A percentile compares a stretch with the other conserved stretches of the same genome.
Conservation (phyloP, 2,329 filamentous ascomycete species). For the Aspergillus neotritici region DNA sequence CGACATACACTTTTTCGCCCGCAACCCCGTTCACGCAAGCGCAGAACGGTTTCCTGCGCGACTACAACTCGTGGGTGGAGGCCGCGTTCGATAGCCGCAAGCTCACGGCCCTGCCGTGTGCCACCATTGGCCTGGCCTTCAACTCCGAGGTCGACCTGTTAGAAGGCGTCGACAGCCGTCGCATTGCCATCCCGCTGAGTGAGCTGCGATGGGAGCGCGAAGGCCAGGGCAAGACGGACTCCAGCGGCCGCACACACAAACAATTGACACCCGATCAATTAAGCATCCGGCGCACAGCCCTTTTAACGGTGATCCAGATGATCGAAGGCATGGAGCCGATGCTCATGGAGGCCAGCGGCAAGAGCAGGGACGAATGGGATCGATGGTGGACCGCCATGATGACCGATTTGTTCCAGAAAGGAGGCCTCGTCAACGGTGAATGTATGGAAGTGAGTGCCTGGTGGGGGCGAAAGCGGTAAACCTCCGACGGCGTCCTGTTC, state of each 20-base stretch:
- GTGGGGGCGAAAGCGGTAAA: slow-evolving; percentile 56
- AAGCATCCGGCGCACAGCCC: slow-evolving; percentile 70
- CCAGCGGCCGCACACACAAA: slow-evolving; percentile 35
- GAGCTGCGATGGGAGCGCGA: slow-evolving; percentile 85
- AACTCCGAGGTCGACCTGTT: slow-evolving; percentile 73
- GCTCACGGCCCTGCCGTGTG: slow-evolving; percentile 70
- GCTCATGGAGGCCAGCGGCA: slow-evolving; percentile 73
- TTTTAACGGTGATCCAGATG: slow-evolving; percentile 73
- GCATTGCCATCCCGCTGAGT: slow-evolving; percentile 79
- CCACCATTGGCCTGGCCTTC: slow-evolving; percentile 67
- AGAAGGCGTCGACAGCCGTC: slow-evolving; percentile 62
- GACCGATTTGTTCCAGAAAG: slow-evolving; percentile 71
- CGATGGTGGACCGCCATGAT: slow-evolving; percentile 84
- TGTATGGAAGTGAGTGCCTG: slow-evolving; percentile 66
- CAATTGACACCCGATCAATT: slow-evolving; percentile 62
- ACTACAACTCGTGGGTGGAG: slow-evolving; percentile 78
- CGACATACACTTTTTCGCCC: slow-evolving; percentile 74
- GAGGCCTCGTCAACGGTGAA: slow-evolving; percentile 74
- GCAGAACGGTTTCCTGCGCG: slow-evolving; percentile 73
- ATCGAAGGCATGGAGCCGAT: slow-evolving; percentile 81
- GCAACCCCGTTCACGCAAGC: slow-evolving; percentile 77
- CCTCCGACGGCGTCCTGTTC: background rate
- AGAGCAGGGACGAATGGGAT: slow-evolving; percentile 89
- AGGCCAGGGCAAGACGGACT: slow-evolving; percentile 32
- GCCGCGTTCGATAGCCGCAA: slow-evolving; percentile 67